Evolutionary conservation across 352 stramenopile genomes (phyloP).

Genomic region (Globisporangium heterothallicum): DNA sequence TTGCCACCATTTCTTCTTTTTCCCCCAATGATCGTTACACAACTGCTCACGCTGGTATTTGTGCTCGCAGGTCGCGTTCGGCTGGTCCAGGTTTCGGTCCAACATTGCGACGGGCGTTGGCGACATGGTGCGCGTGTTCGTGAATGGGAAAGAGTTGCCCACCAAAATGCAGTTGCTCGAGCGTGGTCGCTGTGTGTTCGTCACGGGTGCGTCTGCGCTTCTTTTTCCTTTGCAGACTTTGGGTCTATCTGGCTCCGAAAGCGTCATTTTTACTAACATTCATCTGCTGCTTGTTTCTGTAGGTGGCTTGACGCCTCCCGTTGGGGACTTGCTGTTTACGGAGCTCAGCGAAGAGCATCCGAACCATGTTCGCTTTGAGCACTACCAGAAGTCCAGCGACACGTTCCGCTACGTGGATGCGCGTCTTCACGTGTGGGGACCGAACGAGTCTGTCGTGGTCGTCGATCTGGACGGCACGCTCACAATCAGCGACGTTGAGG

Average conservation of each 20-base stretch:
- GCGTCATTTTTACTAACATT: neutral
- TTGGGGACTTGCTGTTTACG: conserved; percentile 42
- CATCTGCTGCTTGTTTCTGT: neutral
- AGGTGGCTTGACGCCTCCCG: conserved; percentile 53
- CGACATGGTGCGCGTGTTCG: conserved; percentile 64
- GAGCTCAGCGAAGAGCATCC: conserved; percentile 55
- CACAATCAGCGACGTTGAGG: conserved; percentile 82
- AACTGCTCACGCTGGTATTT: neutral
- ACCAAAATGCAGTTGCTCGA: conserved; percentile 75
- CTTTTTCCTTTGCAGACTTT: neutral
- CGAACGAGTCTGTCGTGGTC: conserved; percentile 77
- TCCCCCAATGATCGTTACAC: neutral
- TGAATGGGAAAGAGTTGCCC: conserved; percentile 72
- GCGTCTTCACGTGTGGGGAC: conserved; percentile 68
- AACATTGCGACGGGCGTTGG: conserved; percentile 56
- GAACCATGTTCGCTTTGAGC: conserved; percentile 74
- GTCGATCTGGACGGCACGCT: conserved; percentile 80
- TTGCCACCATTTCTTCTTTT: conserved; percentile 6
- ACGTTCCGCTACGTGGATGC: conserved; percentile 71
- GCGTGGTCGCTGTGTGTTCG: conserved; percentile 58
- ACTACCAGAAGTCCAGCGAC: conserved; percentile 63
- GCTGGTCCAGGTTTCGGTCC: conserved; percentile 62
- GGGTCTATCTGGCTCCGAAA: neutral
- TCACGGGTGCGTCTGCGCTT: conserved; percentile 31
- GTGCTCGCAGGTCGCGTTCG: conserved; percentile 45